Conservation (phyloP, 441 rosid species). For the Populus hybrid region DNA sequence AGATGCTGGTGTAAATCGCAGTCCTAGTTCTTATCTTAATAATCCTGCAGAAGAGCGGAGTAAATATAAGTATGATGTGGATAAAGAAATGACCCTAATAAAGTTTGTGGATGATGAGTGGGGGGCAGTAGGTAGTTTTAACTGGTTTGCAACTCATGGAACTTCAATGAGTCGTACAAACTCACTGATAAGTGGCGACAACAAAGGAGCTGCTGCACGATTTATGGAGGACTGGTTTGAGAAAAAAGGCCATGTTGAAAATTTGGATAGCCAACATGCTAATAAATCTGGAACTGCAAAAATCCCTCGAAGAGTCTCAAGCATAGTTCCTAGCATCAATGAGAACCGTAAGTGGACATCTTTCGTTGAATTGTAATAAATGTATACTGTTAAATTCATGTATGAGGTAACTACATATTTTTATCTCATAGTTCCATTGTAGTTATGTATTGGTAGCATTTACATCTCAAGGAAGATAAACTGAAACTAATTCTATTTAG, state of each 20-base stretch:
- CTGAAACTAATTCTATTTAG: neutral
- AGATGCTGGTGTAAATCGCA: constrained; percentile 87
- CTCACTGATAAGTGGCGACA: constrained; percentile 93
- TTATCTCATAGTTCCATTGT: neutral
- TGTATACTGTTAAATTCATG: neutral
- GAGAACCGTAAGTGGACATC: constrained; percentile 50
- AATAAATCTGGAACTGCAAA: constrained; percentile 34
- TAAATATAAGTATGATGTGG: constrained; percentile 73
- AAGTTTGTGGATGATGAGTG: constrained; percentile 86
- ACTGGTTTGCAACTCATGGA: constrained; percentile 97
- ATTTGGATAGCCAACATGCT: constrained; percentile 1
- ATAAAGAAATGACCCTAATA: constrained; percentile 90
- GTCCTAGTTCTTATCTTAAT: constrained; percentile 93
- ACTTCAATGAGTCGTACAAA: constrained; percentile 96
- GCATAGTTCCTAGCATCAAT: constrained; percentile 41
- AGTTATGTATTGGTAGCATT: neutral
- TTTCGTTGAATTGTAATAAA: neutral
- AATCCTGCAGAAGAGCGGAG: constrained; percentile 69
- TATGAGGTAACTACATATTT: neutral
- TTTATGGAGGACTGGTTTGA: constrained; percentile 94
- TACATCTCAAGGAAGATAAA: neutral
- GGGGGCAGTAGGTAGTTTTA: constrained; percentile 91
- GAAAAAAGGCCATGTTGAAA: constrained; percentile 21
- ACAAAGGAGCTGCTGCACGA: constrained; percentile 94
- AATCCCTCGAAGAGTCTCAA: constrained; percentile 71